Conservation (phyloP, 2,329 filamentous ascomycete genomes). For the Venturia aucupariae region DNA sequence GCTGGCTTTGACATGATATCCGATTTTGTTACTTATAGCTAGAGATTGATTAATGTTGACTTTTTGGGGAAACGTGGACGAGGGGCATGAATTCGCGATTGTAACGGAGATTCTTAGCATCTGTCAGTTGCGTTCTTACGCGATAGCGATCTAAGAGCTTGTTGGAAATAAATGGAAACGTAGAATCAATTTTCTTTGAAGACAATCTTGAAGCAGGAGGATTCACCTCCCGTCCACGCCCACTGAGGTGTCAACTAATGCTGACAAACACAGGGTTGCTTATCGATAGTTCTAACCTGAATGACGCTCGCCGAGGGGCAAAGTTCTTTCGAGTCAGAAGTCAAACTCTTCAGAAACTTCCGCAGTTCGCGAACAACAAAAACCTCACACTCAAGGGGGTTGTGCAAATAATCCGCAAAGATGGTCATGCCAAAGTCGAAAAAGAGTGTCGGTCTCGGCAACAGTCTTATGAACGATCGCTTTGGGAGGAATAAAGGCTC, state of each 20-base stretch:
- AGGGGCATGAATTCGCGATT: no score
- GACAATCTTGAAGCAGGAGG: no score
- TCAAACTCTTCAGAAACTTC: constrained; percentile 2
- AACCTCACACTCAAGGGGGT: not conserved
- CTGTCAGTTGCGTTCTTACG: no score
- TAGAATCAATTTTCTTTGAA: no score
- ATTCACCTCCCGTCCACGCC: no score
- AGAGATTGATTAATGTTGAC: no score
- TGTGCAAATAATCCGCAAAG: not conserved
- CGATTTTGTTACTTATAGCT: no score
- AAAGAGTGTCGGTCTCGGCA: constrained; percentile 88
- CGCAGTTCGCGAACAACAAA: not conserved
- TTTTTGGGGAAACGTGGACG: no score
- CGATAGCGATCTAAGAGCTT: no score
- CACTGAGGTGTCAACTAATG: not conserved
- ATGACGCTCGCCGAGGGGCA: not conserved
- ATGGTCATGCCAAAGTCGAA: constrained; percentile 89
- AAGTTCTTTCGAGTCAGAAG: not conserved
- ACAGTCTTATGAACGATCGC: constrained; percentile 96
- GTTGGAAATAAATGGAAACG: no score
- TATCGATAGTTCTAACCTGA: not conserved
- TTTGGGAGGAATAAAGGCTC: constrained; percentile 87
- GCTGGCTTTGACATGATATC: no score
- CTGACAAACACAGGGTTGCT: not conserved
- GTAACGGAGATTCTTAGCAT: no score